Base-by-base conservation (phyloP, 1,139 yeast species). In the Hansenula sp. region DNA sequence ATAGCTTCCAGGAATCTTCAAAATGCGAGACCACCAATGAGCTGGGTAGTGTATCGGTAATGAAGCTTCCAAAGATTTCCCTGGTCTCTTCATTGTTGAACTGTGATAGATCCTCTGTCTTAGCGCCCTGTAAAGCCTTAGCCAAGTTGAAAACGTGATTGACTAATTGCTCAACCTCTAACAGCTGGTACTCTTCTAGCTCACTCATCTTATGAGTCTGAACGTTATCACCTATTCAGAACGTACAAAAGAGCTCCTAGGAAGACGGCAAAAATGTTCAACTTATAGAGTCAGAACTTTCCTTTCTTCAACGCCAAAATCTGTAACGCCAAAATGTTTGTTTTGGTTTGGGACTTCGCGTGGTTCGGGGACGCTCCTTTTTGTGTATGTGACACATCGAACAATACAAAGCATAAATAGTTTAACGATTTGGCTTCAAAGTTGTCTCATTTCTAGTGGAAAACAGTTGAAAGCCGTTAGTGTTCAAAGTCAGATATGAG, bases 1-100 rank as follows among this genome's bases (percentile, higher is more conserved):
- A 37, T 8, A 52, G 33, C 11, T 5, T 33, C 54, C 62, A 58
- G 1, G 44, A 43, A 4, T 40, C 41, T 7, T 36, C 40, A 9
- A 46, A 36, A 36, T 58, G 55, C 15, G 55, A 45, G 11, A 64
- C 46, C 38, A 62, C 62, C 3, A 65, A 28, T 2, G 67, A 56
- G 13, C 58, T 50, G 4, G 63, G 60, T 3, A 48, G 37, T 10
- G 56, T 55, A 24, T 56, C 49, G 15, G 39, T 36, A 12, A 55
- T 48, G 43, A 64, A 65, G 8, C 52, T 54, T 0, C 38, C 17
- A 11, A 53, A 47, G 1, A 44, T 12, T 1, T 39, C 12, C 15
- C 42, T 52, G 0, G 51, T 33, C 5, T 46, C 48, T 1, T 41
- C 36, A 4, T 47, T 46, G 31, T 52, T 55, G 52, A 61, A 61